Evolutionary conservation across 345 rosid genomes (phyloP).

Genomic region (Cardamine chenopodiifolia): DNA sequence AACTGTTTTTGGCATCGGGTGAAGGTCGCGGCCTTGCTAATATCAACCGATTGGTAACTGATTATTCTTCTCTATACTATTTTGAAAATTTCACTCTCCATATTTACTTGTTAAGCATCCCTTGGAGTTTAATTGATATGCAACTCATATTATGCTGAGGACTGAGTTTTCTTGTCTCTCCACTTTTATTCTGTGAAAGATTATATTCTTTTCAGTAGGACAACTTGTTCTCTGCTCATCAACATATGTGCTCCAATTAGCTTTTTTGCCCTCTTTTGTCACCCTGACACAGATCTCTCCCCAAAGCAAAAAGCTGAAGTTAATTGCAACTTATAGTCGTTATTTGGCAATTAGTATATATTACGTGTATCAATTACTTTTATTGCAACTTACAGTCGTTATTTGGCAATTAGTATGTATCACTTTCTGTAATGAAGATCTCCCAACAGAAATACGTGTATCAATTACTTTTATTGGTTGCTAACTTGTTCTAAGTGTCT

Average conservation of each 20-base stretch:
- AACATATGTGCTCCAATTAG: background rate
- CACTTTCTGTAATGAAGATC: background rate
- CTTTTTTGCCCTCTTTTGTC: background rate
- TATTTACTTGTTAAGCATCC: constrained; percentile 15
- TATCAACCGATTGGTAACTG: constrained; percentile 76
- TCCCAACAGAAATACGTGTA: background rate
- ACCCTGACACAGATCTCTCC: background rate
- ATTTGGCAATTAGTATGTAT: background rate
- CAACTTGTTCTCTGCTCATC: constrained; percentile 13
- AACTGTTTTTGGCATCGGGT: constrained; percentile 83
- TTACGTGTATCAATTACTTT: too few species aligned
- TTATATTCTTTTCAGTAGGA: background rate
- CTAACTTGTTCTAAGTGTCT: background rate
- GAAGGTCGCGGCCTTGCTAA: constrained; percentile 74
- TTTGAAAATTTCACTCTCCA: background rate
- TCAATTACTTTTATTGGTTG: constrained; percentile 2
- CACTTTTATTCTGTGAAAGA: background rate
- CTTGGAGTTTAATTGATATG: background rate
- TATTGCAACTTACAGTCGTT: background rate
- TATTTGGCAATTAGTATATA: too few species aligned
- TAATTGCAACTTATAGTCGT: too few species aligned
- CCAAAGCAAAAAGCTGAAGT: background rate
- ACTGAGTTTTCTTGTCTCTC: background rate
- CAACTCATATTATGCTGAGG: background rate
- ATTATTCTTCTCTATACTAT: constrained; percentile 3